Evolutionary conservation across 805 yeast genomes (phyloP), one percentile per base, ranked within the genome.

Genomic region (Ogataea pilisensis): DNA sequence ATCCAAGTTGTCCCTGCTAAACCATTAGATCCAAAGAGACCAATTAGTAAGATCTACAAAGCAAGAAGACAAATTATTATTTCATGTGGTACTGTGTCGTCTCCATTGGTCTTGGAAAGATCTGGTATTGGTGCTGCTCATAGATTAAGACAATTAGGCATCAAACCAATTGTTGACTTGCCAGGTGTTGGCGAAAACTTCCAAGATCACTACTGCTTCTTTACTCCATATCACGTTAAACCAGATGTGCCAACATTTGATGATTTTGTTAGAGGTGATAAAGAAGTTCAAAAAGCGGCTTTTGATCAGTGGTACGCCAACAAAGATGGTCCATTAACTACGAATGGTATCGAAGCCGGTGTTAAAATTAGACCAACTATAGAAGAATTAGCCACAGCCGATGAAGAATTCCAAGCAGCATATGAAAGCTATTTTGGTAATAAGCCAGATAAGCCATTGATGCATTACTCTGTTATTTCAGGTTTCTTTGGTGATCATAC

Each of bases 1-100:
- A 57, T 55, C 43, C 47, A 38, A 39, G 49, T 53, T 31, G 51
- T 51, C 21, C 58, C 60, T 30, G 38, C 35, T 42, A 54, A 44
- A 38, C 60, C 60, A 21, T 27, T 47, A 16, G 45, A 45, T 37
- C 8, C 33, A 13, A 33, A 46, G 14, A 51, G 48, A 40, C 47
- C 45, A 31, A 44, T 43, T 16, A 32, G 28, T 21, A 54, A 38
- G 36, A 40, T 39, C 31, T 53, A 34, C 46, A 65, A 59, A 16
- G 75, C 78, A 2, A 71, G 76, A 40, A 69, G 62, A 49, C 73
- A 71, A 50, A 61, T 64, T 47, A 65, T 73, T 35, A 66, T 71
- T 9, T 50, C 70, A 31, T 73, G 74, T 26, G 78, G 78, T 24
- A 61, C 75, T 5, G 57, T 70, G 38, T 61, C 71, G 18, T 71